Conservation (phyloP, 1,284 basidiomycete genomes). For the Mycosarcoma mackinlayi region DNA sequence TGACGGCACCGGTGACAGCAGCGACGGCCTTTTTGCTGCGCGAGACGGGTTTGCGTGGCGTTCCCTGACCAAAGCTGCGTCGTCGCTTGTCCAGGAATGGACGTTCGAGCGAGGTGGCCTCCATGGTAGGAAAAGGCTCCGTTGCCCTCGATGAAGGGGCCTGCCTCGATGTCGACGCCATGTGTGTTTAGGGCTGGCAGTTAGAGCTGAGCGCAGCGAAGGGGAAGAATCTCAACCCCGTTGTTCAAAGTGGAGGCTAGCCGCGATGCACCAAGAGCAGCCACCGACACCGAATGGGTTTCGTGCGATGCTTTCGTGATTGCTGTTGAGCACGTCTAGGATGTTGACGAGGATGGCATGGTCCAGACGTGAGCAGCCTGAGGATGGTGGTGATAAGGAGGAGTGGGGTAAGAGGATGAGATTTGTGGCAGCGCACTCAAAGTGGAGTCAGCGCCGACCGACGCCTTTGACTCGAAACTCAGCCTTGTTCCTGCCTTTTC, state of each 20-base stretch:
- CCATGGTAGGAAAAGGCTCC: conserved; percentile 44
- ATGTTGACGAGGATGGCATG: conserved; percentile 6
- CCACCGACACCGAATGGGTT: too few species aligned
- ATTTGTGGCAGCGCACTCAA: neutral
- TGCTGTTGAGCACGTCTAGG: neutral
- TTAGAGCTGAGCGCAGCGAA: neutral
- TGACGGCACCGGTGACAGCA: conserved; percentile 80
- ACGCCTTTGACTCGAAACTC: conserved; percentile 11
- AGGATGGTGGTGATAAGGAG: neutral
- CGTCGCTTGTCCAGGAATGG: conserved; percentile 11
- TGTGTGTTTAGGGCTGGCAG: neutral
- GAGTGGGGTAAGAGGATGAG: neutral
- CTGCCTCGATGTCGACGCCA: conserved; percentile 11
- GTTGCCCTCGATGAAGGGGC: conserved; percentile 24
- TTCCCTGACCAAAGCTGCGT: conserved; percentile 31
- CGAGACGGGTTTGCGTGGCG: conserved; percentile 69
- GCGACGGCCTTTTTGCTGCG: conserved; percentile 78
- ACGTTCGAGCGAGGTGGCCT: conserved; percentile 33
- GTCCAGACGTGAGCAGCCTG: neutral
- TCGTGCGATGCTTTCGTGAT: neutral
- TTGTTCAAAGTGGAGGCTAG: conserved; percentile 16
- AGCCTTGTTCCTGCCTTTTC: neutral
- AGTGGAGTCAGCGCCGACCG: neutral
- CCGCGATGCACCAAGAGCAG: conserved; percentile 1
- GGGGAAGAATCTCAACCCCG: too few species aligned